phyloP scores from a whole-genome alignment of 345 rosid genomes.

The Arabis alpina region DNA sequence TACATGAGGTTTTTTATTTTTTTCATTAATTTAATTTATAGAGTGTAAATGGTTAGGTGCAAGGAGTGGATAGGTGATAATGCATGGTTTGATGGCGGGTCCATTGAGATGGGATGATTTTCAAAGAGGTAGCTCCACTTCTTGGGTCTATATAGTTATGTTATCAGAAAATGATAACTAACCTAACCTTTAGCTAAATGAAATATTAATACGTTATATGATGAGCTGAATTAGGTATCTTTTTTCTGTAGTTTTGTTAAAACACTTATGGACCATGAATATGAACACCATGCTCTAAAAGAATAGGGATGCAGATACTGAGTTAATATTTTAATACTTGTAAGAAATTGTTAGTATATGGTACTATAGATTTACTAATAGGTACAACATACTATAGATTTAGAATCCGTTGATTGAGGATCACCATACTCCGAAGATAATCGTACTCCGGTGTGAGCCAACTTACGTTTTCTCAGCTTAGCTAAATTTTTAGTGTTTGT shows the following conservation, averaged over 20 bases:
- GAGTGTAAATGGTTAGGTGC: conserved; percentile 33
- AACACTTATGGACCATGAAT: neutral
- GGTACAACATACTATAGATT: too few relatives aligned
- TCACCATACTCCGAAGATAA: neutral
- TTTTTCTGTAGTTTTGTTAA: neutral
- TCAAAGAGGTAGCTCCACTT: conserved; percentile 37
- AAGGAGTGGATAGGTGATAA: conserved; percentile 9
- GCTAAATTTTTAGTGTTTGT: conserved; percentile 7
- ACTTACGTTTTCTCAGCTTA: neutral
- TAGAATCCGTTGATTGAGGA: too few relatives aligned
- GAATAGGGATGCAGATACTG: neutral
- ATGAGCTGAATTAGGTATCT: neutral
- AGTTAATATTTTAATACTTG: neutral
- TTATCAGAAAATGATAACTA: conserved; percentile 2
- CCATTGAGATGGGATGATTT: conserved; percentile 25
- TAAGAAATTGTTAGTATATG: neutral
- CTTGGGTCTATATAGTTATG: neutral
- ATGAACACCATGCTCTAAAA: neutral
- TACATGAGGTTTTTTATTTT: conserved; percentile 7
- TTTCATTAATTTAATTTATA: neutral
- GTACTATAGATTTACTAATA: too few relatives aligned
- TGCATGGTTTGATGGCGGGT: conserved; percentile 24
- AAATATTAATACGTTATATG: neutral
- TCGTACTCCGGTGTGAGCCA: neutral
- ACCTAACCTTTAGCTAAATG: neutral